Conservation (phyloP, 2,329 filamentous ascomycete genomes). For the Leptographium lundbergii region DNA sequence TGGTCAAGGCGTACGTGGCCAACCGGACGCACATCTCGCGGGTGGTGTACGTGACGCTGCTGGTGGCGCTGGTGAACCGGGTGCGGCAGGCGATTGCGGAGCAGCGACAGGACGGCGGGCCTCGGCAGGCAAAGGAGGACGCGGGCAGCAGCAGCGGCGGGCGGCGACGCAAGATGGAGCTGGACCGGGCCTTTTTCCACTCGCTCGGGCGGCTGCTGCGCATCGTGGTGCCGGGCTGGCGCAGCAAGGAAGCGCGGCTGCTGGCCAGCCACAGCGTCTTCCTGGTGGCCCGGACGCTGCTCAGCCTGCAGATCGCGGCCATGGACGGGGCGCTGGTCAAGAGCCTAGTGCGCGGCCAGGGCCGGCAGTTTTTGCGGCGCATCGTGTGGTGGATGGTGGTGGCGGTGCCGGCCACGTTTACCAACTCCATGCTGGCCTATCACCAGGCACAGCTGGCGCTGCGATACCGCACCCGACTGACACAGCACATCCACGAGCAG, state of each 20-base stretch:
- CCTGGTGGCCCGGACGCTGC: slow-evolving; percentile 75
- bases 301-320: slow-evolving; percentile 91
- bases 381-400: slow-evolving; percentile 99
- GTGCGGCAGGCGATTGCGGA: slow-evolving; percentile 60
- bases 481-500: slow-evolving; percentile 88
- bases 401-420: slow-evolving; percentile 90
- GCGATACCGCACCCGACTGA: slow-evolving; percentile 84
- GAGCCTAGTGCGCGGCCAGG: slow-evolving; percentile 79
- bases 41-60: slow-evolving; percentile 69
- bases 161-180: slow-evolving; percentile 64
- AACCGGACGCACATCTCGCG: slow-evolving; percentile 76
- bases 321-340: slow-evolving; percentile 91
- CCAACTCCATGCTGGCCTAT: slow-evolving; percentile 97
- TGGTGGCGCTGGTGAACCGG: slow-evolving; percentile 70
- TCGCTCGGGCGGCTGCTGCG: slow-evolving; percentile 64
- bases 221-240: slow-evolving; percentile 85
- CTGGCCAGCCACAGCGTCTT: slow-evolving; percentile 89
- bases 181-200: slow-evolving; percentile 73
- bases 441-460: slow-evolving; percentile 92
- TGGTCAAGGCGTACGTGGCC: slow-evolving; percentile 61
- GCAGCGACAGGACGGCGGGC: slow-evolving; percentile 67
- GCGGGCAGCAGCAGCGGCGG: neutral
- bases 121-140: slow-evolving; percentile 12
- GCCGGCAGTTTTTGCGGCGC: slow-evolving; percentile 75
- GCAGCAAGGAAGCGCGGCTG: slow-evolving; percentile 75